Evolutionary conservation across 2,329 filamentous ascomycete genomes (phyloP).

Genomic region (Microthyrium microscopicum): DNA sequence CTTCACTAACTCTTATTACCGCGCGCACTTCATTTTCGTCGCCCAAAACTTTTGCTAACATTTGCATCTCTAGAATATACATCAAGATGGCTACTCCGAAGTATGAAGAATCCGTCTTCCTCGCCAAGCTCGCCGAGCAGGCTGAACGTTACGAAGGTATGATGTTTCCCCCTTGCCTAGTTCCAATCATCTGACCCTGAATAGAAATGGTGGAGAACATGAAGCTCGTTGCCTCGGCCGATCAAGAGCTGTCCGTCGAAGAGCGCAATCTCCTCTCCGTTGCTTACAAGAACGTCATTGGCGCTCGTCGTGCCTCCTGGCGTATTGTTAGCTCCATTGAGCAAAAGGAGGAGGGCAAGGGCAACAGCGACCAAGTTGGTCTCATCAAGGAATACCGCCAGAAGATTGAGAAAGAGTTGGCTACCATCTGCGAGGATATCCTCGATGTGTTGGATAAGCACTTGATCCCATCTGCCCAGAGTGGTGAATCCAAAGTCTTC

Average conservation of each 20-base stretch:
- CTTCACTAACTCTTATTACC: too few relatives aligned
- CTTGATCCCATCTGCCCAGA: conserved; percentile 85
- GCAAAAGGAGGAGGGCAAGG: conserved; percentile 99
- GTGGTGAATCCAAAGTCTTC: conserved; percentile 97
- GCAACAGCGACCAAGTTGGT: conserved; percentile 75
- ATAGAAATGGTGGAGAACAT: conserved; percentile 97
- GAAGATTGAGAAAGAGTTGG: conserved; percentile 94
- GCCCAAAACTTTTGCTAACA: conserved; percentile 9
- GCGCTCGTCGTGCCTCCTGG: conserved; percentile 91
- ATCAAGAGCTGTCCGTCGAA: conserved; percentile 54
- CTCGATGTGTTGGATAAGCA: conserved; percentile 87
- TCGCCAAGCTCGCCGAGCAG: conserved; percentile 99
- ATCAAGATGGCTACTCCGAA: conserved; percentile 85
- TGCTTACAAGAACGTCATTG: conserved; percentile 98
- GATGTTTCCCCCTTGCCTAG: conserved; percentile 9
- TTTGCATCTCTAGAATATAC: conserved; percentile 12
- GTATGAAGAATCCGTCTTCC: conserved; percentile 98
- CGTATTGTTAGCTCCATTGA: conserved; percentile 97
- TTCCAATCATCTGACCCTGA: conserved; percentile 10
- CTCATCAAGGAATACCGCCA: conserved; percentile 97
- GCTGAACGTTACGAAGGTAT: conserved; percentile 98
- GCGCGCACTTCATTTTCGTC: neutral
- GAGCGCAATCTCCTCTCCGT: conserved; percentile 95
- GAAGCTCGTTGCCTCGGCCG: conserved; percentile 87
- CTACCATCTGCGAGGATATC: conserved; percentile 95